Evolutionary conservation across 148 eudicot genomes (phyloP).

Genomic region (Cornus suecica): DNA sequence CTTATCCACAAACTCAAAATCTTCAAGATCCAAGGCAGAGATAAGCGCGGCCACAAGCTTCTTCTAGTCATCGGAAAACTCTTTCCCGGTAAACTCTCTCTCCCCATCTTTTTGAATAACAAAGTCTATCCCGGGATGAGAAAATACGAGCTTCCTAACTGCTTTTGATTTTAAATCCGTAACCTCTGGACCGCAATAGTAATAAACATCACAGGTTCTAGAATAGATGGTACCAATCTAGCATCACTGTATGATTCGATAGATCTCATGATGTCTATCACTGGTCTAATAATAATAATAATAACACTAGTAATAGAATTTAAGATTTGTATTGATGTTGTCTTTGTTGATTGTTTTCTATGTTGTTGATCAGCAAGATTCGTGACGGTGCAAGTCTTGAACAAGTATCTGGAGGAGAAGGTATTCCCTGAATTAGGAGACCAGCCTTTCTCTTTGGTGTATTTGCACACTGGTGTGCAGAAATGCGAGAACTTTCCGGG

Average conservation of each 20-base stretch:
- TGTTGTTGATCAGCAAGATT: conserved; percentile 28
- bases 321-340: not conserved
- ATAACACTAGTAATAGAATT: too few species aligned
- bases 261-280: too few species aligned
- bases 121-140: too few species aligned
- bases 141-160: too few species aligned
- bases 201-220: too few species aligned
- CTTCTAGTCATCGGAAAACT: conserved; percentile 50
- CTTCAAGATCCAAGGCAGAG: conserved; percentile 58
- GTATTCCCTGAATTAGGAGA: conserved; percentile 39
- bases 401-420: conserved; percentile 48
- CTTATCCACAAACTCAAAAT: conserved; percentile 38
- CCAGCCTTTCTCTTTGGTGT: conserved; percentile 42
- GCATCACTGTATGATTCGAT: too few species aligned
- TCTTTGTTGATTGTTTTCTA: not conserved
- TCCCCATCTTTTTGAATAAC: not conserved
- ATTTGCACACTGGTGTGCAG: conserved; percentile 52
- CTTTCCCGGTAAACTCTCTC: conserved; percentile 51
- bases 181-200: too few species aligned
- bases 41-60: conserved; percentile 44
- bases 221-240: too few species aligned
- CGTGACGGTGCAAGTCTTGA: conserved; percentile 43
- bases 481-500: conserved; percentile 49
- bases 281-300: too few species aligned
- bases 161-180: too few species aligned